Base-by-base conservation (phyloP, 148 eudicot genomes). In the Fagopyrum homotropicum region DNA sequence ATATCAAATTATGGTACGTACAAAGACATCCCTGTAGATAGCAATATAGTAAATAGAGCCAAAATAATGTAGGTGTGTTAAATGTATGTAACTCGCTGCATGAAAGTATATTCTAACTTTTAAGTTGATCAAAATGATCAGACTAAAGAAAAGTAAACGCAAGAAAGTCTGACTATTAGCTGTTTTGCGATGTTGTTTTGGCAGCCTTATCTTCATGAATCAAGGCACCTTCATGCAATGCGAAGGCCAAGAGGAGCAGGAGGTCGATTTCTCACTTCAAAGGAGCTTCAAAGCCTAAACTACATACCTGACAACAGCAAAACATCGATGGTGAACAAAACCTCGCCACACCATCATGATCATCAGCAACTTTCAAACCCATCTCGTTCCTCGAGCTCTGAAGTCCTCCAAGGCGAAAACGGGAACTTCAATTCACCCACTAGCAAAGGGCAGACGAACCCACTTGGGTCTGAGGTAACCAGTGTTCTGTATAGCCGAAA, bases 201-300 rank as follows among this genome's bases (percentile, higher is more conserved):
- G 74, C 55, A 72, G 74, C 74, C 74, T 45, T 72, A 72, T 19
- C 29, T 46, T 16, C 74, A 72, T 7, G 74, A 72, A 47, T 72
- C 74, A 72, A 46, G 74, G 55, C 74, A 72, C 55, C 74, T 46
- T 46, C 74, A 72, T 43, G 74, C 74, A 72, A 72, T 72, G 74
- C 29, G 74, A 5, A 72, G 74, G 74, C 54, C 51, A 49, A 72
- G 74, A 49, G 74, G 74, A 17, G 55, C 55, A 72, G 74, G 74
- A 6, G 74, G 74, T 7, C 48, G 74, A 26, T 72, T 72, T 35
- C 54, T 72, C 43, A 72, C 51, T 0, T 45, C 54, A 72, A 72
- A 47, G 55, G 55, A 72, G 74, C 54, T 46, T 66, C 9, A 66
- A 15, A 43, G 11, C 71, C 71, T 35, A 0, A 66, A 66, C 71